These are phyloP conservation scores for Pseudotulostoma volvatum DNA, from an alignment of 495 filamentous ascomycete genomes.

Conservation along the genomic window DNA sequence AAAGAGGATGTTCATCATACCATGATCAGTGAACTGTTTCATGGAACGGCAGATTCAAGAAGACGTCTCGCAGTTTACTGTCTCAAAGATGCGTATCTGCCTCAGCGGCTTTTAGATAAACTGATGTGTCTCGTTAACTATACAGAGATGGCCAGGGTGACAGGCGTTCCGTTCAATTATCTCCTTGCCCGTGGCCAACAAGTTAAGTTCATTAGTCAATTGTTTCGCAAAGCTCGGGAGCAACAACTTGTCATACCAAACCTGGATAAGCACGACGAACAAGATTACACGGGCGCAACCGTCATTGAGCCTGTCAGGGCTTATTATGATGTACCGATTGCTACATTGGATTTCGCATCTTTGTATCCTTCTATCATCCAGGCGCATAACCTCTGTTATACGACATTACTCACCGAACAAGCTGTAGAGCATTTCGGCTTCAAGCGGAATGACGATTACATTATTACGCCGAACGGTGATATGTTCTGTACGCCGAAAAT, in stretches of 20 bases:
- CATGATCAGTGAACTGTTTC: slow-evolving; percentile 97
- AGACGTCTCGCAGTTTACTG: slow-evolving; percentile 90
- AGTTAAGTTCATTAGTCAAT: slow-evolving; percentile 92
- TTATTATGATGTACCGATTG: slow-evolving; percentile 87
- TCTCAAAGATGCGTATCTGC: slow-evolving; percentile 92
- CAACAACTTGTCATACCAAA: slow-evolving; percentile 91
- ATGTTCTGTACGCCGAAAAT: slow-evolving; percentile 79
- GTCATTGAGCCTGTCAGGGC: slow-evolving; percentile 90
- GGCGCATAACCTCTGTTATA: slow-evolving; percentile 97
- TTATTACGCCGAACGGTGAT: slow-evolving; percentile 85
- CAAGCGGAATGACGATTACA: slow-evolving; percentile 83
- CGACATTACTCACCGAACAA: slow-evolving; percentile 73
- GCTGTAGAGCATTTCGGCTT: slow-evolving; percentile 55
- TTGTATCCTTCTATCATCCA: slow-evolving; percentile 98
- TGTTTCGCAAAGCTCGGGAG: slow-evolving; percentile 87
- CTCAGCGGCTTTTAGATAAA: slow-evolving; percentile 91
- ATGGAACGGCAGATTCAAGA: slow-evolving; percentile 81
- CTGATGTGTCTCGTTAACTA: slow-evolving; percentile 95
- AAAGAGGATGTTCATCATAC: slow-evolving; percentile 98
- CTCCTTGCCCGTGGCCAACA: slow-evolving; percentile 87
- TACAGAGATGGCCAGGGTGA: slow-evolving; percentile 99
- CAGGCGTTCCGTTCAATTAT: slow-evolving; percentile 93
- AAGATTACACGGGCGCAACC: slow-evolving; percentile 87
- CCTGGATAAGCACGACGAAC: slow-evolving; percentile 49
- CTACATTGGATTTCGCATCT: slow-evolving; percentile 96